phyloP scores from a whole-genome alignment of 1,284 basidiomycete species.

The Puccinia hordei region DNA sequence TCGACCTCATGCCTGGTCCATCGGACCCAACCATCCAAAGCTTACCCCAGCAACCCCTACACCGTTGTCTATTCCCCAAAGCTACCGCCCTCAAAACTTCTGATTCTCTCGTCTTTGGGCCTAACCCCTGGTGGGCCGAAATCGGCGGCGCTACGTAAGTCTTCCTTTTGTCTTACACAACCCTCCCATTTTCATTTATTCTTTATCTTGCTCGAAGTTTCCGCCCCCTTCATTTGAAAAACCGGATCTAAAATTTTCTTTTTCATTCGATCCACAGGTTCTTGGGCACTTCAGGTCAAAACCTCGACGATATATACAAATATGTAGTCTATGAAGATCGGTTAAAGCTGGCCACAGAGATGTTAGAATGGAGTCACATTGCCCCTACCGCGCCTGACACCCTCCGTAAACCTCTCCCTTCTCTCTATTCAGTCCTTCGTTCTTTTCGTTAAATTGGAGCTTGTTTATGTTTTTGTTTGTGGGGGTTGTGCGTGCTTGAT shows the following conservation, averaged over 20 bases:
- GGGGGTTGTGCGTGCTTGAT: constrained; percentile 10
- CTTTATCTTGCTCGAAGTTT: too few relatives aligned
- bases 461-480: too few relatives aligned
- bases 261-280: constrained; percentile 62
- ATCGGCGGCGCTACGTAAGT: constrained; percentile 61
- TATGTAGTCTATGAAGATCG: constrained; percentile 70
- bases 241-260: background rate
- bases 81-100: constrained; percentile 63
- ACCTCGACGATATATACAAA: constrained; percentile 90
- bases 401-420: constrained; percentile 65
- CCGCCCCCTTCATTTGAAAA: too few relatives aligned
- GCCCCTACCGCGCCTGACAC: constrained; percentile 98
- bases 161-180: background rate
- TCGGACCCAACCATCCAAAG: constrained; percentile 83
- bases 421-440: background rate
- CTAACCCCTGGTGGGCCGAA: constrained; percentile 86
- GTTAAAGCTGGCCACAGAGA: constrained; percentile 73
- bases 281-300: constrained; percentile 84
- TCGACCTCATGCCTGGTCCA: constrained; percentile 82
- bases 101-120: constrained; percentile 74
- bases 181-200: background rate
- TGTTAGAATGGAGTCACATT: constrained; percentile 89
- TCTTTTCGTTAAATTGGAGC: too few relatives aligned
- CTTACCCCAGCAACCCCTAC: constrained; percentile 90
- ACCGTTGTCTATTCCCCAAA: constrained; percentile 82